Conservation (phyloP, 2,329 filamentous ascomycete species). For the Ophiostoma sp. region DNA sequence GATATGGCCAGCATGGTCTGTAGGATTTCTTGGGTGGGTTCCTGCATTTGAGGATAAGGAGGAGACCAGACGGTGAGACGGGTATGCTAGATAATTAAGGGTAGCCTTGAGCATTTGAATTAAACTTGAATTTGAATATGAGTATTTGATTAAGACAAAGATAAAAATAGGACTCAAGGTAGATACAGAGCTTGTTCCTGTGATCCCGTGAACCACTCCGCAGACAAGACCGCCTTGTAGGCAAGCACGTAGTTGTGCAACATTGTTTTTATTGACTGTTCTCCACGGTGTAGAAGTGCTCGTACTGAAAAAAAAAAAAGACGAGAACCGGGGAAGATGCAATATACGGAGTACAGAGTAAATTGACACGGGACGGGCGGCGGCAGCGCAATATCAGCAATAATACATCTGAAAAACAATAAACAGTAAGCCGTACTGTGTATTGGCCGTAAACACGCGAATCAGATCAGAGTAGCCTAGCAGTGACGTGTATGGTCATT, state of each 20-base stretch:
- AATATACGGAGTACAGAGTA: not conserved
- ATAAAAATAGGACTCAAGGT: not conserved
- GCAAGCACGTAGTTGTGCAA: slow-evolving; percentile 6
- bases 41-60: not conserved
- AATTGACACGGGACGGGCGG: not conserved
- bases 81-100: not conserved
- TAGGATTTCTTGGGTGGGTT: slow-evolving; percentile 1
- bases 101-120: too few species aligned
- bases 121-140: too few species aligned
- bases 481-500: not conserved
- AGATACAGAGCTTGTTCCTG: not conserved
- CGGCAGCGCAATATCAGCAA: not conserved
- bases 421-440: not conserved
- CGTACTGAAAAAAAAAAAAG: not conserved
- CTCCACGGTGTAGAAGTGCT: too few species aligned
- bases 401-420: not conserved
- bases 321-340: not conserved
- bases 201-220: not conserved
- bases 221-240: not conserved
- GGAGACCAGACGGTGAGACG: not conserved
- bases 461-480: not conserved
- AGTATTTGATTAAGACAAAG: too few species aligned
- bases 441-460: not conserved
- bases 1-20: not conserved
- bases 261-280: not conserved